Percentiles rank a stretch among this genome's conserved stretches.
phyloP scores from a whole-genome alignment of 352 stramenopile species.

The Globisporangium splendens region DNA sequence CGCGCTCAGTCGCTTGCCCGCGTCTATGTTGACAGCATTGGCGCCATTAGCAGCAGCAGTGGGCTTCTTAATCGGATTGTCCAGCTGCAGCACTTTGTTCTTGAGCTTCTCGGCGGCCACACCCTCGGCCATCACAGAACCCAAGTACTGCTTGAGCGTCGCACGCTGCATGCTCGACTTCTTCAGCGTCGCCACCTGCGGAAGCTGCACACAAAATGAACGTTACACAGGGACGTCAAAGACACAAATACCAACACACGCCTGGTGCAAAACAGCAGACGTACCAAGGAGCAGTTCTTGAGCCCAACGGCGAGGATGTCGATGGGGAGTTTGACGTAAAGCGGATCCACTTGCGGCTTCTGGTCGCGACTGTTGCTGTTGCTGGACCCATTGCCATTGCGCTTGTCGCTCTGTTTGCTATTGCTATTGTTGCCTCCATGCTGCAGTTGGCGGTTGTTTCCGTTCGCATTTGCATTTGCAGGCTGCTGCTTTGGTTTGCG shows the following conservation, averaged over 20 bases:
- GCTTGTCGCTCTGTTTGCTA: conserved; percentile 13
- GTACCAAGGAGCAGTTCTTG: conserved; percentile 68
- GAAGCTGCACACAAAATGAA: conserved; percentile 16
- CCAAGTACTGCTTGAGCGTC: conserved; percentile 47
- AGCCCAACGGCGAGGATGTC: conserved; percentile 53
- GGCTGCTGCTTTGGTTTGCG: conserved; percentile 47
- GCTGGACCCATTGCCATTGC: conserved; percentile 5
- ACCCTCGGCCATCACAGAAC: conserved; percentile 5
- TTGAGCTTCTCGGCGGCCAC: conserved; percentile 51
- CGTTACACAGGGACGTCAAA: background rate
- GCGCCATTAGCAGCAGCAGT: conserved; percentile 25
- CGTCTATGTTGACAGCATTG: conserved; percentile 38
- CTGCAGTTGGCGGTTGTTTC: no score
- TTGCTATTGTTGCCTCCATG: no score
- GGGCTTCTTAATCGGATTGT: conserved; percentile 56
- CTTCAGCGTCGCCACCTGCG: conserved; percentile 19
- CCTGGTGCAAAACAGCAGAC: background rate
- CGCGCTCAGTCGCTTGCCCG: conserved; percentile 55
- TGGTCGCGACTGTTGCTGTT: conserved; percentile 10
- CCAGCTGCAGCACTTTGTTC: conserved; percentile 77
- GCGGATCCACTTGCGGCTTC: conserved; percentile 26
- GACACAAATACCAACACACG: conserved; percentile 1
- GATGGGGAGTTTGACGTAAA: conserved; percentile 54
- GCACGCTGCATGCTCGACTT: conserved; percentile 24
- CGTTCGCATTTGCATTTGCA: conserved; percentile 5